A percentile compares a stretch with the other conserved stretches of the same genome.
phyloP scores from a whole-genome alignment of 208 protist species.

The Crithidia brevicula region DNA sequence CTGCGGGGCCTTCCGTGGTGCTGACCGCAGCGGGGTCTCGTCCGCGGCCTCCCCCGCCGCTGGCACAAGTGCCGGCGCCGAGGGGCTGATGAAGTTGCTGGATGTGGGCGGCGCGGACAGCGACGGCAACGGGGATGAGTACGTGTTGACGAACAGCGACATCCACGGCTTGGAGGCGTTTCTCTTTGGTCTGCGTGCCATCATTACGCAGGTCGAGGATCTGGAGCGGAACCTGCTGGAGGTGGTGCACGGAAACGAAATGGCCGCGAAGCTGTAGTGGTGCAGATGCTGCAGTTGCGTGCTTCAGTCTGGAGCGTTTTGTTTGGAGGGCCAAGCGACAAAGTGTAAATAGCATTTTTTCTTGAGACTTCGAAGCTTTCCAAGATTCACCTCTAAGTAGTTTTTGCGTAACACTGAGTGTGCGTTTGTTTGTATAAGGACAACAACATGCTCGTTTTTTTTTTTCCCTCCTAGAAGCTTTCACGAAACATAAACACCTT shows the following conservation, averaged over 20 bases:
- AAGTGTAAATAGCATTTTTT: too few species aligned
- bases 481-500: too few species aligned
- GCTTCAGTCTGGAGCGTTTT: too few species aligned
- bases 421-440: too few species aligned
- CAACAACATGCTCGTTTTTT: constrained; percentile 9
- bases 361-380: too few species aligned
- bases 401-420: too few species aligned
- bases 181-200: constrained; percentile 74
- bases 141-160: constrained; percentile 82
- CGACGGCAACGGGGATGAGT: constrained; percentile 44
- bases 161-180: constrained; percentile 89
- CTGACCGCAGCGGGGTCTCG: constrained; percentile 3
- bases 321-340: too few species aligned
- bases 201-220: constrained; percentile 70
- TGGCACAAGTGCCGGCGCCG: not conserved
- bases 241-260: constrained; percentile 69
- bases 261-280: constrained; percentile 72
- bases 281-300: not conserved
- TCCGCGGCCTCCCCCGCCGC: constrained; percentile 5
- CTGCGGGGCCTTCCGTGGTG: constrained; percentile 5
- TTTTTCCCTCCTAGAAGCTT: too few species aligned
- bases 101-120: constrained; percentile 34
- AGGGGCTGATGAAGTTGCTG: constrained; percentile 5
- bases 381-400: too few species aligned
- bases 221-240: constrained; percentile 77